Base-by-base conservation (phyloP, 164 flowering plant species). In the Liquidambar formosana region DNA sequence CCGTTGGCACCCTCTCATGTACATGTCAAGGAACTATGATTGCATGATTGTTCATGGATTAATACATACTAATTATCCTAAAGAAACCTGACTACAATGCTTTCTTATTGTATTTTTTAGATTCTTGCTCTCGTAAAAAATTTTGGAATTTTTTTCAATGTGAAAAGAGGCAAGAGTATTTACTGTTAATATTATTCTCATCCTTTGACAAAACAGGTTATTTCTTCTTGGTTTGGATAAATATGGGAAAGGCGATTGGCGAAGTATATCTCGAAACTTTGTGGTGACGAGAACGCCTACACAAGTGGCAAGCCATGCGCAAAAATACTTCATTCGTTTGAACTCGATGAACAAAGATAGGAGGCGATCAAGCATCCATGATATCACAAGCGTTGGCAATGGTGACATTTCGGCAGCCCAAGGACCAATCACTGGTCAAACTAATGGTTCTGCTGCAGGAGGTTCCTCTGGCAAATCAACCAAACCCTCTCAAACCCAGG, bases 211-310 rank as follows among this genome's bases (percentile, higher is more conserved):
- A 59, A 69, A 71, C 80, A 93, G 98, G 80, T 77, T 88, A 70
- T 93, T 93, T 78, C 97, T 93, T 64, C 95, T 88, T 53, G 98
- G 98, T 61, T 76, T 93, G 88, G 94, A 93, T 27, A 91, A 93
- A 66, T 93, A 91, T 66, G 98, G 98, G 38, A 93, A 93, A 76
- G 98, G 98, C 6, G 98, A 93, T 64, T 93, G 98, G 98, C 81
- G 98, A 48, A 93, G 97, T 74, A 93, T 93, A 70, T 93, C 98
- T 1, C 79, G 98, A 4, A 91, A 93, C 79, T 93, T 87, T 71
- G 98, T 93, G 63, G 91, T 89, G 49, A 86, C 98, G 1, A 83
- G 98, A 70, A 93, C 98, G 6, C 98, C 98, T 8, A 92, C 97
- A 11, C 97, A 92, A 76, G 97, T 92, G 66, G 97, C 97, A 1